Conservation (phyloP, 2,329 filamentous ascomycete species). For the Colletotrichum sp. region DNA sequence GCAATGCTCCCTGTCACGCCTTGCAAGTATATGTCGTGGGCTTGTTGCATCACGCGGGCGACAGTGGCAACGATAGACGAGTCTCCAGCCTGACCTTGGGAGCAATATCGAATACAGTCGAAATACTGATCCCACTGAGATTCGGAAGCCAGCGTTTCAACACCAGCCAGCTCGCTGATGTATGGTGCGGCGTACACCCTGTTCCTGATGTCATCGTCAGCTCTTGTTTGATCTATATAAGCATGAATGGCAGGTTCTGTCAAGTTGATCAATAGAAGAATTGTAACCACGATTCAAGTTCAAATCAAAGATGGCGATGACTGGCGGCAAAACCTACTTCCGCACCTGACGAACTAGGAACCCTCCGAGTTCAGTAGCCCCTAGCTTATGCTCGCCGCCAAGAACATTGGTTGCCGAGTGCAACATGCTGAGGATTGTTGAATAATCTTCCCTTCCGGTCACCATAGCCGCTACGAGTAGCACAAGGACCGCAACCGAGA, state of each 20-base stretch:
- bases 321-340: background rate
- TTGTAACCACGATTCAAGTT: background rate
- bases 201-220: background rate
- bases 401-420: background rate
- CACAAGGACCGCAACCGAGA: background rate
- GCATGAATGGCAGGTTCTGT: rapidly evolving
- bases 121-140: background rate
- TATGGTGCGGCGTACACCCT: background rate
- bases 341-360: background rate
- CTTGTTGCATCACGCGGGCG: background rate
- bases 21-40: background rate
- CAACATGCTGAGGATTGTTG: background rate
- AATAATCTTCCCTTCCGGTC: background rate
- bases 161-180: background rate
- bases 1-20: background rate
- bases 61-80: background rate
- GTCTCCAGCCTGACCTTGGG: background rate
- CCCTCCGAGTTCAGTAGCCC: background rate
- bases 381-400: background rate
- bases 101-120: background rate
- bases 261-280: rapidly evolving
- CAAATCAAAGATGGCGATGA: background rate
- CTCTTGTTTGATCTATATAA: background rate
- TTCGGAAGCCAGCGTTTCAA: background rate
- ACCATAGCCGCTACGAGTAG: background rate